Evolutionary conservation across 768 basidiomycete species (phyloP), one percentile per base, ranked within the genome.

Genomic region (Kwoniella heveanensis): DNA sequence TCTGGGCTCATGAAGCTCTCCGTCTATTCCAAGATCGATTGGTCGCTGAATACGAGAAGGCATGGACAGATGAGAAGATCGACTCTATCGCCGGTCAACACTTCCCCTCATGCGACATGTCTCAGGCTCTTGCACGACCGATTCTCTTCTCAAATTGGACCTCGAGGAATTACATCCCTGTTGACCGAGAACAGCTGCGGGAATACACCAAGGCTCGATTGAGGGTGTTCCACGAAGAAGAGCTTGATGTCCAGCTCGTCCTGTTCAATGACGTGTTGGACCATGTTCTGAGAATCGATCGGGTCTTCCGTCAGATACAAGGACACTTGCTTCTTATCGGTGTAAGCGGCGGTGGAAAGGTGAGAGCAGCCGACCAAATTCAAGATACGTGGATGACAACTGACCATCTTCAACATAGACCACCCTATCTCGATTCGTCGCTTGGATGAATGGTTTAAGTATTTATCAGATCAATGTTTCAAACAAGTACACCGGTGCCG

Each of bases 381-480:
- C n/a, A n/a, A n/a, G n/a, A n/a, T n/a, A n/a, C n/a, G n/a, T n/a
- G n/a, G 29, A 56, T 36, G 13, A 17, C 27, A n/a, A 17, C 52
- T 59, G 2, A 22, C 1, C 50, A 2, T 13, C 0, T 30, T 53
- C 46, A 22, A 1, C 22, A 5, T 22, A 97, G 96, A 99, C 96
- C 3, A 99, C 94, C 0, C 82, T 99, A 1, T 96, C 96, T 39
- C 88, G 96, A 51, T 99, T 99, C 79, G 96, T 99, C 26, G 96
- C 96, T 0, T 99, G 96, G 96, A 97, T 99, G 88, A 99, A 99
- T 72, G 96, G 96, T 48, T 83, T 99, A 57, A 96, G 91, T 77
- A 94, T 99, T 69, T 99, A 96, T 85, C 96, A 99, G 79, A 96
- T 99, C 85, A 98, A 98, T 78, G 96, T 98, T 3, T 97, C 95